Conservation (phyloP, 495 filamentous ascomycete species). For the Pseudomonodictys pantanalensis region DNA sequence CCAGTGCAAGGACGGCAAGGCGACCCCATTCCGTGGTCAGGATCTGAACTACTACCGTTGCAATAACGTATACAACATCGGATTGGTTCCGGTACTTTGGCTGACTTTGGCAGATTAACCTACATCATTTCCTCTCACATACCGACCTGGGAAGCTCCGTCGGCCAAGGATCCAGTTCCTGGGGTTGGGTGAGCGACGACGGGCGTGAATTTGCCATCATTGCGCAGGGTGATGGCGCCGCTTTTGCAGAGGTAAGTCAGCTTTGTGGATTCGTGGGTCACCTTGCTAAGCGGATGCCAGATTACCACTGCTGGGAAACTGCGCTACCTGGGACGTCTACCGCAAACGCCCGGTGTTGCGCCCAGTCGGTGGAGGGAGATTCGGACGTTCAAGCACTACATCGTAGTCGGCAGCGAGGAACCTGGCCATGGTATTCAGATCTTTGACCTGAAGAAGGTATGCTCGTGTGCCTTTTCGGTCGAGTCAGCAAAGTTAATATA, state of each 20-base stretch:
- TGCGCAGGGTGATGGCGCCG: slow-evolving; percentile 54
- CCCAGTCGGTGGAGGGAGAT: slow-evolving; percentile 19
- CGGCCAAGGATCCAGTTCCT: slow-evolving; percentile 36
- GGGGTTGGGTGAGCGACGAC: slow-evolving; percentile 55
- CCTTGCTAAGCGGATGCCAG: background rate
- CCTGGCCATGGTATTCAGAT: slow-evolving; percentile 27
- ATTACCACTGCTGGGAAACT: slow-evolving; percentile 49
- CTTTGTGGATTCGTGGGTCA: background rate
- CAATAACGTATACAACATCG: background rate
- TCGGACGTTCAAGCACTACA: background rate
- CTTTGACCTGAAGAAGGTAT: slow-evolving; percentile 40
- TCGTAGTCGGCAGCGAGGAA: slow-evolving; percentile 15
- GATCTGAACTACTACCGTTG: background rate
- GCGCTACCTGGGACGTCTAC: slow-evolving; percentile 50
- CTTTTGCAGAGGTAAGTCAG: slow-evolving; percentile 47
- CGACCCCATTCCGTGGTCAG: background rate
- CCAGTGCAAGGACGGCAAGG: slow-evolving; percentile 2
- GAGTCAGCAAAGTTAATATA: background rate
- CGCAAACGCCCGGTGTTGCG: background rate
- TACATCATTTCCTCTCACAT: slow-evolving; percentile 53
- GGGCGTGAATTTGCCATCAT: slow-evolving; percentile 57
- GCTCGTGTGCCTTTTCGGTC: background rate
- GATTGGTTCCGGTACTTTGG: background rate
- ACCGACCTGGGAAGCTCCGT: slow-evolving; percentile 46
- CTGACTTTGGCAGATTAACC: slow-evolving; percentile 40